A percentile compares a stretch with the other conserved stretches of the same genome.
Conservation (phyloP, 177 flowering plant species). For the Vitis hybrid region DNA sequence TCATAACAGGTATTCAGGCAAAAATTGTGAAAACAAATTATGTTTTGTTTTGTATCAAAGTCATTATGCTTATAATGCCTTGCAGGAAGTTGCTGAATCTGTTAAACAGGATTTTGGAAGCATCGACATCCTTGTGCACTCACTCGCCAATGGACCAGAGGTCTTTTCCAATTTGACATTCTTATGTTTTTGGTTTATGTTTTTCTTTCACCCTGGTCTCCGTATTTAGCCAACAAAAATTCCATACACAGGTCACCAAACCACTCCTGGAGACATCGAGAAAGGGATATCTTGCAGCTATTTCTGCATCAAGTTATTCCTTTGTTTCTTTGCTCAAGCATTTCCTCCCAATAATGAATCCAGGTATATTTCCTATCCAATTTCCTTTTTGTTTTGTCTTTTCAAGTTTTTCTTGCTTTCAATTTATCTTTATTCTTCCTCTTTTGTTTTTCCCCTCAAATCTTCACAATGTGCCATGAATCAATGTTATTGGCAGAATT, state of each 20-base stretch:
- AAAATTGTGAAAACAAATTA: too few relatives aligned
- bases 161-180: slow-evolving; percentile 24
- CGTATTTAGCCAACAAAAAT: background rate
- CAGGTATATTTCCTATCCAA: slow-evolving; percentile 48
- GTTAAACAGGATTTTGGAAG: slow-evolving; percentile 93
- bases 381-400: background rate
- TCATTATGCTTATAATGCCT: slow-evolving; percentile 1
- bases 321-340: slow-evolving; percentile 88
- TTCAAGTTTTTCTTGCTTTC: background rate
- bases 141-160: slow-evolving; percentile 99
- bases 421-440: background rate
- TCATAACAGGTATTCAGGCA: background rate
- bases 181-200: background rate
- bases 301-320: slow-evolving; percentile 97
- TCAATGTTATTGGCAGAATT: too few relatives aligned
- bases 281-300: slow-evolving; percentile 91
- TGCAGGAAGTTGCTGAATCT: slow-evolving; percentile 83
- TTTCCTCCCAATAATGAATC: slow-evolving; percentile 94
- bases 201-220: background rate
- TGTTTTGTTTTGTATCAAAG: background rate
- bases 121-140: slow-evolving; percentile 98
- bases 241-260: slow-evolving; percentile 60
- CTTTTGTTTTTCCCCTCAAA: too few relatives aligned
- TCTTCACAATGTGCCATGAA: too few relatives aligned
- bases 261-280: slow-evolving; percentile 93